Percentiles rank a stretch among this genome's conserved stretches.
phyloP scores from a whole-genome alignment of 441 rosid species.

The Pelargonium cotyledonis region DNA sequence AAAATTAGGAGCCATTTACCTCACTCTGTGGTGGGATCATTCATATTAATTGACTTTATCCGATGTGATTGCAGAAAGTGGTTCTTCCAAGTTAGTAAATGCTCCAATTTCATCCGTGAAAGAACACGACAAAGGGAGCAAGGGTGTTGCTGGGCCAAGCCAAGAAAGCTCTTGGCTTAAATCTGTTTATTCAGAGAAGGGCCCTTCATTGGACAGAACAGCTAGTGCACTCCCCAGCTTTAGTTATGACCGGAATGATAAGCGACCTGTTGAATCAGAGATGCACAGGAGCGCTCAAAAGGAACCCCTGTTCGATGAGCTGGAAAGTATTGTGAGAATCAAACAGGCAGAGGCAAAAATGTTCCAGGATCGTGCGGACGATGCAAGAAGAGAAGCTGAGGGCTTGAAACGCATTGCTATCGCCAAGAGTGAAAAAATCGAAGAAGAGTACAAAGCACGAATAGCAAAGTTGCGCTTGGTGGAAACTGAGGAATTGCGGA shows the following conservation, averaged over 20 bases:
- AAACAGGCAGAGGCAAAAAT: constrained; percentile 86
- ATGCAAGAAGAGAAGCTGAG: constrained; percentile 84
- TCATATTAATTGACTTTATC: constrained; percentile 8
- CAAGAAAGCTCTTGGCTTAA: constrained; percentile 58
- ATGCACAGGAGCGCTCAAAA: constrained; percentile 39
- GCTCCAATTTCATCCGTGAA: constrained; percentile 29
- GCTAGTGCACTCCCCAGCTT: constrained; percentile 44
- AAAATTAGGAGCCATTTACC: too few relatives aligned
- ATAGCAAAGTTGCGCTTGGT: constrained; percentile 50
- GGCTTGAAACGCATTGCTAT: constrained; percentile 71
- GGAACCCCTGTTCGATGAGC: constrained; percentile 70
- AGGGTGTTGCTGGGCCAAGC: constrained; percentile 43
- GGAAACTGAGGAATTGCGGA: constrained; percentile 61
- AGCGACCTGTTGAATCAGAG: constrained; percentile 37
- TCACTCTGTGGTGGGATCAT: neutral
- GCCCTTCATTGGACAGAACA: constrained; percentile 49
- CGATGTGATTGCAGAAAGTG: constrained; percentile 54
- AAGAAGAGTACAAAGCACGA: constrained; percentile 61
- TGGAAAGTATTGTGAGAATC: constrained; percentile 81
- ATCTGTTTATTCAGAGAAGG: constrained; percentile 51
- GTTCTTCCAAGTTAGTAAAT: constrained; percentile 41
- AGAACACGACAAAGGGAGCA: constrained; percentile 48
- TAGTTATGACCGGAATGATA: constrained; percentile 44
- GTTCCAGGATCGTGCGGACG: constrained; percentile 86
- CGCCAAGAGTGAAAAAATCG: constrained; percentile 70